Conservation (phyloP, 78 protist species). For the Dictyostelium firmibasis region DNA sequence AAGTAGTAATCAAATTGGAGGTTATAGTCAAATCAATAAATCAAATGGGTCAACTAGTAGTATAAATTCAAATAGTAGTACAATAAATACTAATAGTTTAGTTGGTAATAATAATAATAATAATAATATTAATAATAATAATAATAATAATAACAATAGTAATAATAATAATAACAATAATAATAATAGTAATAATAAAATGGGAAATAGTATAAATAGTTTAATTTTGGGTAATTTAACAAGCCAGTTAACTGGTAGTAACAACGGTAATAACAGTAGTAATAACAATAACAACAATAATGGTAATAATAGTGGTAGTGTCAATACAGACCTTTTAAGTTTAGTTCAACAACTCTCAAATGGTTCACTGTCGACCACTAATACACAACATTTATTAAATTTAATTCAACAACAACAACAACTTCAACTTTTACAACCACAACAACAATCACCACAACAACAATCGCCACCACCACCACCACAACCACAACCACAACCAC, state of each 20-base stretch:
- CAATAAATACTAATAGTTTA: not conserved
- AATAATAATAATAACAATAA: not conserved
- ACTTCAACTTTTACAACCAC: not conserved
- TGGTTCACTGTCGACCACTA: not conserved
- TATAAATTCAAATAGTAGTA: not conserved
- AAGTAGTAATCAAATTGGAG: not conserved
- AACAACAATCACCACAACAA: no score
- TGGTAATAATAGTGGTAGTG: not conserved
- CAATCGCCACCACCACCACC: no score
- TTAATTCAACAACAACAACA: conserved; percentile 27
- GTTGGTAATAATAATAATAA: not conserved
- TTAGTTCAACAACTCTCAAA: not conserved
- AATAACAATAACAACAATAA: no score
- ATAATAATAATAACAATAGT: not conserved
- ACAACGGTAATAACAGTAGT: not conserved
- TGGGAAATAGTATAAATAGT: not conserved
- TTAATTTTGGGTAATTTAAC: not conserved
- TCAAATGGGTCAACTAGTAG: not conserved
- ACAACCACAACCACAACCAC: no score
- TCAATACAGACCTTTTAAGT: not conserved
- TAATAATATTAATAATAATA: not conserved
- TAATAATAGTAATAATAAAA: not conserved
- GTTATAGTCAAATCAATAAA: not conserved
- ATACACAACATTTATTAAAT: conserved; percentile 14
- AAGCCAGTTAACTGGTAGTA: not conserved